A percentile compares a stretch with the other conserved stretches of the same genome.
Evolutionary conservation across 768 basidiomycete genomes (phyloP).

Genomic region (Aureoboletus auriporus): DNA sequence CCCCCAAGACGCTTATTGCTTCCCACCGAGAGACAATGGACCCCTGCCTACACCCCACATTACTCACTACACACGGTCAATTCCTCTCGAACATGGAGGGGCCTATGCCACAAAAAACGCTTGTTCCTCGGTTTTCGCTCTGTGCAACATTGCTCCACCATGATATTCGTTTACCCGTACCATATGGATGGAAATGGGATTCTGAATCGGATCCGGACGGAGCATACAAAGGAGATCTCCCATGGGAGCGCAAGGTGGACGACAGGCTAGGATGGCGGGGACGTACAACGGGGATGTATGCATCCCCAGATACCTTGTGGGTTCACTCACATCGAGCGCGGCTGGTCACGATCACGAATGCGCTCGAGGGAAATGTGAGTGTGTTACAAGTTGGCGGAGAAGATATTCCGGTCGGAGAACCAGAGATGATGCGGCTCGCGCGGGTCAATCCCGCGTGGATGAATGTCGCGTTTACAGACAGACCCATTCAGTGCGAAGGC

Average conservation of each 20-base stretch:
- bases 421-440: slow-evolving; percentile 33
- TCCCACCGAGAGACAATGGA: slow-evolving; percentile 35
- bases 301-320: slow-evolving; percentile 42
- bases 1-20: slow-evolving; percentile 31
- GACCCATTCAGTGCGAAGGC: slow-evolving; percentile 39
- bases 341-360: slow-evolving; percentile 42
- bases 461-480: slow-evolving; percentile 56
- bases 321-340: slow-evolving; percentile 44
- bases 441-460: slow-evolving; percentile 51
- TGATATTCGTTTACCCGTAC: slow-evolving; percentile 49
- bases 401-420: slow-evolving; percentile 32
- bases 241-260: slow-evolving; percentile 61
- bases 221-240: slow-evolving; percentile 45
- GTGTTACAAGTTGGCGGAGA: slow-evolving; percentile 34
- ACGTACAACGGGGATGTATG: slow-evolving; percentile 64
- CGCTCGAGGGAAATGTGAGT: slow-evolving; percentile 35
- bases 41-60: slow-evolving; percentile 33
- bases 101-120: slow-evolving; percentile 37
- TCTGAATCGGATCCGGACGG: slow-evolving; percentile 24
- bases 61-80: slow-evolving; percentile 43
- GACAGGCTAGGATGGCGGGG: slow-evolving; percentile 71
- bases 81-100: slow-evolving; percentile 49
- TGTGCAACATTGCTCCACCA: slow-evolving; percentile 50
- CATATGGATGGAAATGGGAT: slow-evolving; percentile 46
- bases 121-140: slow-evolving; percentile 52